These are phyloP conservation scores for Letharia columbiana DNA, from an alignment of 495 filamentous ascomycete genomes.

Conservation along the genomic window DNA sequence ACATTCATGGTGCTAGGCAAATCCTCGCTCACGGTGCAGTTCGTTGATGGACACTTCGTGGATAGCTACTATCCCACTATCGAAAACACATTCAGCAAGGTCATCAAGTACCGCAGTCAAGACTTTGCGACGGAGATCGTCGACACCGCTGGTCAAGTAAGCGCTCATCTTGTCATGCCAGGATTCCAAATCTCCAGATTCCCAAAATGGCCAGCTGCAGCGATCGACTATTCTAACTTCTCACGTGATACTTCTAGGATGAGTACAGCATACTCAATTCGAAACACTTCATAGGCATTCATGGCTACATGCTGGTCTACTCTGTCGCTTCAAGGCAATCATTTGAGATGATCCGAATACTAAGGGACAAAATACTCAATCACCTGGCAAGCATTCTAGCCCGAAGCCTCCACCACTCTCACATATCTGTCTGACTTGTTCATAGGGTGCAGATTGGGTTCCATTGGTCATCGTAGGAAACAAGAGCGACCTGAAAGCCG, in stretches of 20 bases:
- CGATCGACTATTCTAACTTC: slow-evolving; percentile 17
- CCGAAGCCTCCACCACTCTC: slow-evolving; percentile 6
- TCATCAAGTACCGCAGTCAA: slow-evolving; percentile 83
- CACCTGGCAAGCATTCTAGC: slow-evolving; percentile 62
- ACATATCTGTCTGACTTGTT: slow-evolving; percentile 9
- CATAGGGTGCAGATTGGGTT: slow-evolving; percentile 80
- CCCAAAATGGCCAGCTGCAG: slow-evolving; percentile 22
- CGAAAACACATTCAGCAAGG: slow-evolving; percentile 95
- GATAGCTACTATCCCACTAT: slow-evolving; percentile 99
- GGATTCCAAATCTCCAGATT: neutral
- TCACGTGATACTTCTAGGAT: slow-evolving; percentile 51
- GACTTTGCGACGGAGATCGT: slow-evolving; percentile 97
- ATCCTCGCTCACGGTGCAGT: slow-evolving; percentile 94
- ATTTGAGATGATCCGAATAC: slow-evolving; percentile 93
- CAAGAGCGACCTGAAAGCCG: slow-evolving; percentile 86
- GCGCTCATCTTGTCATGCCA: neutral
- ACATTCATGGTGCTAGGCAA: slow-evolving; percentile 59
- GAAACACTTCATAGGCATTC: slow-evolving; percentile 98
- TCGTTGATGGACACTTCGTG: slow-evolving; percentile 96
- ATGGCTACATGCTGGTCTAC: slow-evolving; percentile 98
- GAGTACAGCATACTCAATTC: slow-evolving; percentile 97
- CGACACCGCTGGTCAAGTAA: slow-evolving; percentile 94
- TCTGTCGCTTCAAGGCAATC: slow-evolving; percentile 86
- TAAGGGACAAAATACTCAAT: slow-evolving; percentile 94
- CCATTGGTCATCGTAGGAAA: slow-evolving; percentile 94